Conservation (phyloP, 441 rosid species). For the Macaranga tanarius region DNA sequence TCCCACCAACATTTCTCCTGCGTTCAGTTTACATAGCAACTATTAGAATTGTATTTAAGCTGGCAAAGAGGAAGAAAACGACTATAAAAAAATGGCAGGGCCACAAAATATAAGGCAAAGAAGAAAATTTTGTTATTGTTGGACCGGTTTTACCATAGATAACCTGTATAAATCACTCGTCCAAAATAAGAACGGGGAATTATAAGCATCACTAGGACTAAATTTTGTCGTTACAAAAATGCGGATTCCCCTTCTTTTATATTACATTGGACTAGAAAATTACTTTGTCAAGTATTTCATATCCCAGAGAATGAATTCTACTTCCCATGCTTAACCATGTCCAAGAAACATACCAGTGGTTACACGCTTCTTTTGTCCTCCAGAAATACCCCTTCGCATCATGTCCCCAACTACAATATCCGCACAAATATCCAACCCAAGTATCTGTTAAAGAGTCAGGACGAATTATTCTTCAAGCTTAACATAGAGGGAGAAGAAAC, state of each 20-base stretch:
- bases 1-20: constrained; percentile 95
- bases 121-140: neutral
- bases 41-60: constrained; percentile 9
- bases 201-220: neutral
- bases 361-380: constrained; percentile 88
- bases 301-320: neutral
- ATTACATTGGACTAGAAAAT: no score
- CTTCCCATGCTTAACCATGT: constrained; percentile 4
- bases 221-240: neutral
- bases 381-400: constrained; percentile 93
- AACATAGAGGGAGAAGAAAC: neutral
- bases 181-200: neutral
- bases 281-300: neutral
- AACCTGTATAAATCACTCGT: neutral
- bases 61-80: neutral
- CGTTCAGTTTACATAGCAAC: constrained; percentile 24
- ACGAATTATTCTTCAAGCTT: constrained; percentile 12
- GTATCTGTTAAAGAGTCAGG: constrained; percentile 49
- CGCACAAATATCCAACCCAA: constrained; percentile 82
- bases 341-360: constrained; percentile 56
- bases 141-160: neutral
- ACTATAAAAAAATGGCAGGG: neutral
- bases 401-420: constrained; percentile 74
- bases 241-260: no score
- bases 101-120: neutral